These are phyloP conservation scores for Pyrus bretschneideri DNA, from an alignment of 306 rosid genomes.

Conservation along the genomic window DNA sequence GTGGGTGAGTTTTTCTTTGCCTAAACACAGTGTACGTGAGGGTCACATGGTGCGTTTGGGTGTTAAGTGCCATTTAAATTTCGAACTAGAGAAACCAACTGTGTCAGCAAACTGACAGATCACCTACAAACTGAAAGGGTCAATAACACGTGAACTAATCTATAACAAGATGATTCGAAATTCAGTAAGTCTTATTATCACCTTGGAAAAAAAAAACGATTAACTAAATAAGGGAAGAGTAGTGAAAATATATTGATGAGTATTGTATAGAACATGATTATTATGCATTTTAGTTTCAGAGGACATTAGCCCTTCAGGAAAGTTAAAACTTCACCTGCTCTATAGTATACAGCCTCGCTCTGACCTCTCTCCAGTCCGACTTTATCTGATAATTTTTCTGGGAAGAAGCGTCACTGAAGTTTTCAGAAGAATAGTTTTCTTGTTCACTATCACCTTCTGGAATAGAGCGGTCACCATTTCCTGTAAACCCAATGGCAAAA, in stretches of 20 bases:
- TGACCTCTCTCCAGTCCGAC: slow-evolving; percentile 90
- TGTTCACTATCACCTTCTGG: slow-evolving; percentile 69
- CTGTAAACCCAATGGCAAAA: slow-evolving; percentile 28
- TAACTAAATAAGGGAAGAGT: neutral
- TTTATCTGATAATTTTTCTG: slow-evolving; percentile 39
- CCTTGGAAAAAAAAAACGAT: neutral
- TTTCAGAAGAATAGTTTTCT: slow-evolving; percentile 52
- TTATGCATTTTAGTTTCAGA: neutral
- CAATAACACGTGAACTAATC: neutral
- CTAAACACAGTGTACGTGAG: neutral
- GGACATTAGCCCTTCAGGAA: slow-evolving; percentile 9
- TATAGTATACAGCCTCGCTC: slow-evolving; percentile 69
- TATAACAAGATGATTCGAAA: neutral
- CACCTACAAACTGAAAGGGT: neutral
- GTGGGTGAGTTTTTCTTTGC: neutral
- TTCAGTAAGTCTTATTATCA: neutral
- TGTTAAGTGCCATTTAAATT: neutral
- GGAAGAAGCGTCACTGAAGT: slow-evolving; percentile 35
- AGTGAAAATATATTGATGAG: neutral
- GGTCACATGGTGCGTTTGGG: neutral
- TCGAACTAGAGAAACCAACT: neutral
- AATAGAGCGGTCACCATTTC: slow-evolving; percentile 59
- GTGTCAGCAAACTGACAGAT: neutral
- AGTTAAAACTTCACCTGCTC: slow-evolving; percentile 63
- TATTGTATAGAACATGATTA: neutral